Conservation (phyloP, 495 filamentous ascomycete species). For the Friedmanniomyces simplex region DNA sequence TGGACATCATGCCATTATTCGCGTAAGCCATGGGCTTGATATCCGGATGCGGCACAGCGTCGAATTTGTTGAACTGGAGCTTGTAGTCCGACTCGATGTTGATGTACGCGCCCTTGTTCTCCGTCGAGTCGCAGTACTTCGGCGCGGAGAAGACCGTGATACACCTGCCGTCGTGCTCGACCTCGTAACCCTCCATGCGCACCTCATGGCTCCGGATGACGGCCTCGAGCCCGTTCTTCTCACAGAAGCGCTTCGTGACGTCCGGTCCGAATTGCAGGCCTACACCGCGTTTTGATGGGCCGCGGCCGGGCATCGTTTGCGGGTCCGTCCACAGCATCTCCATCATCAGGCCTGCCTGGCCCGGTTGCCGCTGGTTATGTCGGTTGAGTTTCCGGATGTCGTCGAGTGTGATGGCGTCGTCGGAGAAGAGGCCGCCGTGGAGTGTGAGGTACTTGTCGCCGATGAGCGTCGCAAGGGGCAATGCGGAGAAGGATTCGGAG, state of each 20-base stretch:
- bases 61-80: slow-evolving; percentile 82
- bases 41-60: slow-evolving; percentile 89
- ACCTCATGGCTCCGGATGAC: slow-evolving; percentile 97
- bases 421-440: slow-evolving; percentile 94
- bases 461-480: slow-evolving; percentile 86
- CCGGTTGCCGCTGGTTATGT: slow-evolving; percentile 90
- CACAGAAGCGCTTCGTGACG: slow-evolving; percentile 93
- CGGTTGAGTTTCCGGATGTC: slow-evolving; percentile 88
- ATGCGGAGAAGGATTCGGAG: slow-evolving; percentile 92
- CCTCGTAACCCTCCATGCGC: slow-evolving; percentile 93
- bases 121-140: slow-evolving; percentile 93
- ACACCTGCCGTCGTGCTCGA: slow-evolving; percentile 86
- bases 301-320: slow-evolving; percentile 70
- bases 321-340: slow-evolving; percentile 99
- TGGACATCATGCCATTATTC: slow-evolving; percentile 24
- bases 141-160: slow-evolving; percentile 99
- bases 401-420: slow-evolving; percentile 84
- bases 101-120: slow-evolving; percentile 98
- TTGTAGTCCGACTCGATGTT: slow-evolving; percentile 90
- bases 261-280: slow-evolving; percentile 95
- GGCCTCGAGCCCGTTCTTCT: slow-evolving; percentile 85
- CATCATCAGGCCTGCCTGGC: slow-evolving; percentile 96
- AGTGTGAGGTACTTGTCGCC: slow-evolving; percentile 86
- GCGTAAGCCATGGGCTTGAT: slow-evolving; percentile 70
- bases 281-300: slow-evolving; percentile 93